phyloP scores from a whole-genome alignment of 2,329 filamentous ascomycete genomes.

The Ceratocystiopsis brevicomis region DNA sequence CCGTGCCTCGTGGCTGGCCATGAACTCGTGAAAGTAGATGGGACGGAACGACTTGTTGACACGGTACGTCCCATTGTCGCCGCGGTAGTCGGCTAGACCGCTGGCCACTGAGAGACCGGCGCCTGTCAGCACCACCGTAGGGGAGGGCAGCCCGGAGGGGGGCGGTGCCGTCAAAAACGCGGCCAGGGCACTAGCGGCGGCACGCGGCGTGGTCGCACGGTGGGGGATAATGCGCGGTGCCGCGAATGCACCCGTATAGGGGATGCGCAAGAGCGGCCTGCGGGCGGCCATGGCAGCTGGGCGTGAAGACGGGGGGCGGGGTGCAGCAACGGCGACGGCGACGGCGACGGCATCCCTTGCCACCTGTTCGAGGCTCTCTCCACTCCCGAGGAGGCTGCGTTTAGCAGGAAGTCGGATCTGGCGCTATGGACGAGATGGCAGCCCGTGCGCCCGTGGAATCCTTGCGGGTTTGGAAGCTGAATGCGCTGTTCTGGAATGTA shows the following conservation, averaged over 20 bases:
- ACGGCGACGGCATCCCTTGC: no score
- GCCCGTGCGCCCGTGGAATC: no score
- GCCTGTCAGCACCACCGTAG: conserved; percentile 44
- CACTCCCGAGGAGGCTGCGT: no score
- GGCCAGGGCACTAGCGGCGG: conserved; percentile 58
- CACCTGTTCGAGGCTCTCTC: no score
- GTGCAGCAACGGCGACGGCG: no score
- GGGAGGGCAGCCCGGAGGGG: conserved; percentile 26
- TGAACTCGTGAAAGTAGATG: conserved; percentile 85
- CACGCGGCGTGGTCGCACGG: conserved; percentile 47
- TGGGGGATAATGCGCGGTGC: conserved; percentile 55
- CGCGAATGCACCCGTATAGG: conserved; percentile 70
- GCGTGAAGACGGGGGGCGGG: no score
- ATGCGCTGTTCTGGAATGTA: no score
- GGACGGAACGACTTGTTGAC: conserved; percentile 79
- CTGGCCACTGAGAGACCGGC: conserved; percentile 88
- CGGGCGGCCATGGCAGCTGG: conserved; percentile 27
- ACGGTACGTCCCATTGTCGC: conserved; percentile 76
- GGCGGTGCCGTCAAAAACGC: conserved; percentile 53
- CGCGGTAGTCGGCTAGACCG: conserved; percentile 82
- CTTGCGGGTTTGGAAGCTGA: no score
- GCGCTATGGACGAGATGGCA: no score
- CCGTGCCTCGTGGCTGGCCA: conserved; percentile 59
- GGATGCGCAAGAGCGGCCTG: conserved; percentile 67
- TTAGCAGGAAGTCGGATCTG: no score